Percentiles rank a stretch among this genome's conserved stretches.
phyloP scores from a whole-genome alignment of 2,329 filamentous ascomycete species.

The Gnomoniopsis smithogilvyi region DNA sequence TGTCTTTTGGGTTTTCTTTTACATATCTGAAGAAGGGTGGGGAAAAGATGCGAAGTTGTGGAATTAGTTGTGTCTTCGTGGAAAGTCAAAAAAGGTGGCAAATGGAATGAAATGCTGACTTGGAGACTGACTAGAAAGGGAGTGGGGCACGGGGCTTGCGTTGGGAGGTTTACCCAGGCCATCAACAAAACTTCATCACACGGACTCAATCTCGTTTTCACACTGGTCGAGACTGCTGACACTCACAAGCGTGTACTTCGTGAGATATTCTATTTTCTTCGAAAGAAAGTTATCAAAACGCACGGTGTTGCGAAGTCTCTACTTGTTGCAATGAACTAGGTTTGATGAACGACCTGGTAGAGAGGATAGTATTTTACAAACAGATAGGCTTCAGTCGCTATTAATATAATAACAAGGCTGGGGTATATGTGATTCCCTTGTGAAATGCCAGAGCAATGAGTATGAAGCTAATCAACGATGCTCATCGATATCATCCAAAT shows the following conservation, averaged over 20 bases:
- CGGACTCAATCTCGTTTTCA: not conserved
- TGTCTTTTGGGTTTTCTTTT: too few species aligned
- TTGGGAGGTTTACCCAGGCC: too few species aligned
- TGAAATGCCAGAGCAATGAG: not conserved
- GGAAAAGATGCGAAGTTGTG: not conserved
- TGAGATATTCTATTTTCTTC: too few species aligned
- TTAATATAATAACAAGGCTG: not conserved
- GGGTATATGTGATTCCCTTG: not conserved
- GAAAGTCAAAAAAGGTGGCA: not conserved
- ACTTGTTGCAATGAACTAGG: too few species aligned
- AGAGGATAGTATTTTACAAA: too few species aligned
- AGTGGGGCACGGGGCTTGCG: not conserved
- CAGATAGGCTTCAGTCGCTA: too few species aligned
- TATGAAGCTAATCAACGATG: not conserved
- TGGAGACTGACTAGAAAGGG: not conserved
- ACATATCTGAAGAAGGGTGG: not conserved
- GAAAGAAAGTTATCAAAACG: too few species aligned
- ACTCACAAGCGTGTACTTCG: too few species aligned
- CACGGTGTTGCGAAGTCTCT: too few species aligned
- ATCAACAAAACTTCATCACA: too few species aligned
- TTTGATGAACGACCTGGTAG: too few species aligned
- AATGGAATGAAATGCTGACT: too few species aligned
- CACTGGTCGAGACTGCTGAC: not conserved
- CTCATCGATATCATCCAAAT: slow-evolving; percentile 11
- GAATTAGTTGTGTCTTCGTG: not conserved